Conservation (phyloP, 1,139 yeast genomes). For the Taphrina pruni region DNA sequence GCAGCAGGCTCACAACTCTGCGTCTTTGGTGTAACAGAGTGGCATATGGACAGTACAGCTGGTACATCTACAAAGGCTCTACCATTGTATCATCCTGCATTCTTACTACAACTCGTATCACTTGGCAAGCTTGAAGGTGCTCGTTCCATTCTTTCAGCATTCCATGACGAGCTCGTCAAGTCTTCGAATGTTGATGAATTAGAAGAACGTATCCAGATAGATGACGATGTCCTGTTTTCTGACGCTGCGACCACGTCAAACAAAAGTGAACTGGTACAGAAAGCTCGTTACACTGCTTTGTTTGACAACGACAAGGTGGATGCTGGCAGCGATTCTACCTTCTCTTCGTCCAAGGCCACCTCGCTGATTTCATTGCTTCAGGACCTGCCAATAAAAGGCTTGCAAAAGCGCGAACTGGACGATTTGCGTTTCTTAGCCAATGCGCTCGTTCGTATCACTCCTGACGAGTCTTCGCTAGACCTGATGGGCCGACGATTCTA, state of each 20-base stretch:
- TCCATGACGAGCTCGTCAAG: conserved; percentile 1
- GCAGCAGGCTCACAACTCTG: conserved; percentile 49
- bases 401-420: background rate
- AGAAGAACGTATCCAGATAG: background rate
- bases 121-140: conserved; percentile 9
- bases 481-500: conserved; percentile 26
- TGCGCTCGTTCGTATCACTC: conserved; percentile 8
- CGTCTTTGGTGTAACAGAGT: conserved; percentile 77
- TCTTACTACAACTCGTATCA: conserved; percentile 55
- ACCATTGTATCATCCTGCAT: conserved; percentile 91
- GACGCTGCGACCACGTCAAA: background rate
- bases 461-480: conserved; percentile 17
- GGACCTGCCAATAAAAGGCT: background rate
- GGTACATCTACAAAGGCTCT: conserved; percentile 50
- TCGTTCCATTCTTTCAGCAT: background rate
- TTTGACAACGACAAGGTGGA: background rate
- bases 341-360: conserved; percentile 13
- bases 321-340: background rate
- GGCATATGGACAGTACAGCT: background rate
- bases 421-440: background rate
- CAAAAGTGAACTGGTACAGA: background rate
- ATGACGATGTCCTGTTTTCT: conserved; percentile 4
- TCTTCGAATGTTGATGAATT: background rate
- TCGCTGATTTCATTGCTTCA: conserved; percentile 14
- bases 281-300: conserved; percentile 8